Percentiles rank a stretch among this genome's conserved stretches.
phyloP scores from a whole-genome alignment of 2,329 filamentous ascomycete genomes.

The Aciculosporium take region DNA sequence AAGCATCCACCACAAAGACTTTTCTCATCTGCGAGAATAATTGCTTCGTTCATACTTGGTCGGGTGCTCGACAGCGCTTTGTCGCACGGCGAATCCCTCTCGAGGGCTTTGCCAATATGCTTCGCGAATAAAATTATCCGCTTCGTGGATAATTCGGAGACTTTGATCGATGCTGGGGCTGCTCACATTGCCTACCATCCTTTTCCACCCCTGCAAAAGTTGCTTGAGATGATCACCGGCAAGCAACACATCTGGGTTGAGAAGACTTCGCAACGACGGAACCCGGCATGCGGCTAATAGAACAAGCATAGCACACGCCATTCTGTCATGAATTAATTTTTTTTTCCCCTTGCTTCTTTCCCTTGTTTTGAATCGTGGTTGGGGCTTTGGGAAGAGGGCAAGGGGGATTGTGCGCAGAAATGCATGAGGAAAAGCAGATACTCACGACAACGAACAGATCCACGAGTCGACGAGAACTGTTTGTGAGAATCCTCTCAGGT shows the following conservation, averaged over 20 bases:
- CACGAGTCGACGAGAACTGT: conserved; percentile 39
- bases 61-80: not conserved
- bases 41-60: conserved; percentile 1
- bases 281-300: conserved; percentile 30
- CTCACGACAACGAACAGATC: conserved; percentile 39
- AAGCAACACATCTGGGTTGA: conserved; percentile 22
- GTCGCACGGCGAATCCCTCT: not conserved
- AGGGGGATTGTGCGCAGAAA: too few relatives aligned
- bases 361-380: too few relatives aligned
- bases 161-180: conserved; percentile 34
- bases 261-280: conserved; percentile 21
- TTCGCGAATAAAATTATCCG: conserved; percentile 26
- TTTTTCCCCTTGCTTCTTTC: not conserved
- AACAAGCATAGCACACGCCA: conserved; percentile 35
- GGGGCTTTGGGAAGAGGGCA: too few relatives aligned
- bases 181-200: conserved; percentile 20
- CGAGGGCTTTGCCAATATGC: conserved; percentile 12
- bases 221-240: conserved; percentile 27
- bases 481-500: conserved; percentile 32
- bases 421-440: conserved; percentile 2
- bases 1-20: too few relatives aligned
- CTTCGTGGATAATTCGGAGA: conserved; percentile 29
- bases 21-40: not conserved
- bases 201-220: conserved; percentile 28
- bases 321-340: conserved; percentile 16